Evolutionary conservation across 31 red algal species (phyloP), one percentile per base, ranked within the genome.

Genomic region (Porphyra umbilicalis): DNA sequence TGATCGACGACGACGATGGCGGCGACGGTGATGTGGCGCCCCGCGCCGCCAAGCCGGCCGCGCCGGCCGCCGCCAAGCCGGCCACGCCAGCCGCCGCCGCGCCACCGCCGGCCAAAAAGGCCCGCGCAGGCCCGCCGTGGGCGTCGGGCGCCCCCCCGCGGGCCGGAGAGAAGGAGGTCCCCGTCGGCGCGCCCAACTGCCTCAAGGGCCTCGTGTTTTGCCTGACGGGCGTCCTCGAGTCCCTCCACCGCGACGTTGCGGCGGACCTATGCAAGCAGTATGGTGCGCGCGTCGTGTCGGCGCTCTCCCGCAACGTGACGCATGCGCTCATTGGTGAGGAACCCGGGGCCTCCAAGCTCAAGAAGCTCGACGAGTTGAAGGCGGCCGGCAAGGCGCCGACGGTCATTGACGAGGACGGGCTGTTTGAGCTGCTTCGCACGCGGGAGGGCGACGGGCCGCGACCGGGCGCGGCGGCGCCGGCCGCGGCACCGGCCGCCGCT

Each of bases 211-310:
- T 90, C 37, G 86, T 88, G 9, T 96, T 96, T 67, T 88, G 88
- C 77, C 90, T 96, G 32, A 93, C 94, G 15, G 94, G 94, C 78
- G 87, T 96, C 18, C 79, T 96, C 10, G 90, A 92, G 39, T 93
- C 90, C 15, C 68, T 96, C 25, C 67, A 89, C 30, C 82, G 94
- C 0, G 86, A 92, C 30, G 94, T 90, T 35, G 84, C 85, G 46
- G 83, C 80, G 7, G 90, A 96, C 74, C 88, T 96, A 33, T 82
- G 82, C 40, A 90, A 90, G 57, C 85, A 87, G 71, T 86, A 93
- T 36, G 94, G 94, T 29, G 94, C 84, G 10, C 80, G 90, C 20
- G 90, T 96, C 14, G 90, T 90, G 20, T 77, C 82, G 35, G 83
- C 82, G 34, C 85, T 93, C 36, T 85, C 84, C 35, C 75, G 87